A percentile compares a stretch with the other conserved stretches of the same genome.
These are phyloP conservation scores for Aspergillus homomorphus DNA, from an alignment of 495 filamentous ascomycete genomes.

Conservation along the genomic window DNA sequence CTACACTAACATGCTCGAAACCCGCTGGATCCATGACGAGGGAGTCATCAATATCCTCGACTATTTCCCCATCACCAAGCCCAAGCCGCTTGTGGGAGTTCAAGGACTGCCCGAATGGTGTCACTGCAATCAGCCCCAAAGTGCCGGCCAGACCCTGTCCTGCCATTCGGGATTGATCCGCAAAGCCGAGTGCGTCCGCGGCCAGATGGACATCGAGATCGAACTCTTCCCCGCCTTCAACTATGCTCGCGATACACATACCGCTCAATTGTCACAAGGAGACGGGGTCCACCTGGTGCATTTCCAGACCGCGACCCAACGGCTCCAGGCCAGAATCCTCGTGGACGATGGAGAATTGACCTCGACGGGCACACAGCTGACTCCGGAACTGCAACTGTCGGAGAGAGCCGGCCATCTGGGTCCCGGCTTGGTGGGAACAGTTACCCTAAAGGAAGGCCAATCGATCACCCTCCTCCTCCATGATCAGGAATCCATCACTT, in stretches of 20 bases:
- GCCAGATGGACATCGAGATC: conserved; percentile 56
- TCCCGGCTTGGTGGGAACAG: conserved; percentile 55
- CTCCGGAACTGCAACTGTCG: conserved; percentile 50
- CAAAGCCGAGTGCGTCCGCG: conserved; percentile 66
- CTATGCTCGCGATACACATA: conserved; percentile 60
- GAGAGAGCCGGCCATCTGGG: conserved; percentile 50
- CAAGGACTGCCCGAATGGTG: conserved; percentile 36
- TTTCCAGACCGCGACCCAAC: conserved; percentile 54
- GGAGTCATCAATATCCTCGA: conserved; percentile 68
- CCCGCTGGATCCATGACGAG: conserved; percentile 66
- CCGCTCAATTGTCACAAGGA: conserved; percentile 29
- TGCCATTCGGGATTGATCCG: conserved; percentile 54
- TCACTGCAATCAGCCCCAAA: conserved; percentile 28
- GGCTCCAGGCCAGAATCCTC: conserved; percentile 62
- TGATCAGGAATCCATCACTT: conserved; percentile 34
- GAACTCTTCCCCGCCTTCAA: conserved; percentile 70
- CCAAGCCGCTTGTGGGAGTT: conserved; percentile 21
- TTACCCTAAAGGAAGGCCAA: conserved; percentile 61
- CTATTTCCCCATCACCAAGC: conserved; percentile 58
- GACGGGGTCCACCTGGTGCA: conserved; percentile 56
- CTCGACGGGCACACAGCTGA: conserved; percentile 51
- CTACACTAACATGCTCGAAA: conserved; percentile 68
- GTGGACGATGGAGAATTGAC: background rate
- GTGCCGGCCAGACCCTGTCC: conserved; percentile 34
- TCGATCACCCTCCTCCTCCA: conserved; percentile 64